Percentiles rank a stretch among this genome's conserved stretches.
Evolutionary conservation across 1,284 basidiomycete genomes (phyloP).

Genomic region (Gymnopus androsaceus): DNA sequence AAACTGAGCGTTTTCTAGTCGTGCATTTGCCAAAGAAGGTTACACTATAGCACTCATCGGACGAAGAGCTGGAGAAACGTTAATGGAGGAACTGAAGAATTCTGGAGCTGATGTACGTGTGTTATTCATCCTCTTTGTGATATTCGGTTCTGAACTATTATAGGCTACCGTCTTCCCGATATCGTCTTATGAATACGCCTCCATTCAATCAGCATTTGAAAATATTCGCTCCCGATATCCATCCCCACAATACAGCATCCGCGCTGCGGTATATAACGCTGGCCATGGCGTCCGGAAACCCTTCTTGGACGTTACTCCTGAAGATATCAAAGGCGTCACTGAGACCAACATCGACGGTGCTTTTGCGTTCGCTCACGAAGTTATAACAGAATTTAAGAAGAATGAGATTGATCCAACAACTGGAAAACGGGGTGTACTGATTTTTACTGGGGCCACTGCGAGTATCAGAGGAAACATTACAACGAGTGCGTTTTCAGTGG

Average conservation of each 20-base stretch:
- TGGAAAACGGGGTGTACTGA: constrained; percentile 52
- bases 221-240: constrained; percentile 51
- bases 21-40: constrained; percentile 63
- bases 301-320: constrained; percentile 66
- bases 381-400: constrained; percentile 61
- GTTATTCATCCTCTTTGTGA: background rate
- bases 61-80: constrained; percentile 53
- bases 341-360: constrained; percentile 61
- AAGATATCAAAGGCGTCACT: constrained; percentile 55
- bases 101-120: constrained; percentile 60
- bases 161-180: constrained; percentile 67
- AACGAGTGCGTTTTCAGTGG: constrained; percentile 69
- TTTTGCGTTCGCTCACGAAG: constrained; percentile 69
- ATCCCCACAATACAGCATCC: constrained; percentile 52
- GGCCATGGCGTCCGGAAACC: constrained; percentile 60
- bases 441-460: constrained; percentile 53
- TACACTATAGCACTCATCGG: constrained; percentile 73
- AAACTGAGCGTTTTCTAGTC: constrained; percentile 39
- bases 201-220: constrained; percentile 56
- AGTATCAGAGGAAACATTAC: constrained; percentile 61
- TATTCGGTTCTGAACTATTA: background rate
- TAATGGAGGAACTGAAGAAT: constrained; percentile 56
- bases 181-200: constrained; percentile 52
- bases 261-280: constrained; percentile 69
- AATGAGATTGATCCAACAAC: constrained; percentile 39